Percentiles rank a stretch among this genome's conserved stretches.
These are phyloP conservation scores for Hordeum pubiflorum DNA, from an alignment of 202 grass and related monocot species.

Conservation along the genomic window DNA sequence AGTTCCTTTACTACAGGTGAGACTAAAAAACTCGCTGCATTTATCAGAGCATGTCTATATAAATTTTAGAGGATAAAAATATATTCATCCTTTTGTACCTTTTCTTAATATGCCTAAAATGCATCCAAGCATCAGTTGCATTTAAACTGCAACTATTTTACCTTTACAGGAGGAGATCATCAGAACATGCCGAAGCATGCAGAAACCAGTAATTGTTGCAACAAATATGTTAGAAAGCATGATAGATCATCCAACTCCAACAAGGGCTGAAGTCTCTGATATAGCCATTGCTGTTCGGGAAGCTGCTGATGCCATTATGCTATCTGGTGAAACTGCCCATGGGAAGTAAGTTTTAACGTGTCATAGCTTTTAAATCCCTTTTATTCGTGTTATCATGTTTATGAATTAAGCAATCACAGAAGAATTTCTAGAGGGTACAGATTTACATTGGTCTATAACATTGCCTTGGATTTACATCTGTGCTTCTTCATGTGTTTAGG, in stretches of 20 bases:
- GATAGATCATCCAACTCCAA: slow-evolving; percentile 95
- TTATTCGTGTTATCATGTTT: slow-evolving; percentile 9
- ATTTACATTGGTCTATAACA: background rate
- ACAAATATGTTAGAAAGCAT: slow-evolving; percentile 99
- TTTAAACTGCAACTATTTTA: background rate
- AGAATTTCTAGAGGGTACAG: background rate
- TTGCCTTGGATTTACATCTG: slow-evolving; percentile 16
- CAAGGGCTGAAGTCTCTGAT: slow-evolving; percentile 92
- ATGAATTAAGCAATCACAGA: background rate
- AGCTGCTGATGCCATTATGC: slow-evolving; percentile 95
- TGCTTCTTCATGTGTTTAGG: slow-evolving; percentile 40
- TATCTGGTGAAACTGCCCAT: slow-evolving; percentile 97
- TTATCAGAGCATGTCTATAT: background rate
- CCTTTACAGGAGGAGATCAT: slow-evolving; percentile 72
- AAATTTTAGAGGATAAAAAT: background rate
- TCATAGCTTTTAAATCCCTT: slow-evolving; percentile 1
- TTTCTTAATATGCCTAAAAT: background rate
- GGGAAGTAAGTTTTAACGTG: slow-evolving; percentile 70
- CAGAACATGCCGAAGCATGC: slow-evolving; percentile 74
- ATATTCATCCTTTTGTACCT: background rate
- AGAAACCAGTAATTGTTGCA: slow-evolving; percentile 89
- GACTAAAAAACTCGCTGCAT: background rate
- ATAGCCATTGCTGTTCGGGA: slow-evolving; percentile 90
- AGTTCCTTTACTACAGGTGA: slow-evolving; percentile 92
- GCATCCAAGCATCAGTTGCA: background rate